Conservation (phyloP, 225 moss, liverwort and hornwort species). For the Physcomitrellopsis africana region DNA sequence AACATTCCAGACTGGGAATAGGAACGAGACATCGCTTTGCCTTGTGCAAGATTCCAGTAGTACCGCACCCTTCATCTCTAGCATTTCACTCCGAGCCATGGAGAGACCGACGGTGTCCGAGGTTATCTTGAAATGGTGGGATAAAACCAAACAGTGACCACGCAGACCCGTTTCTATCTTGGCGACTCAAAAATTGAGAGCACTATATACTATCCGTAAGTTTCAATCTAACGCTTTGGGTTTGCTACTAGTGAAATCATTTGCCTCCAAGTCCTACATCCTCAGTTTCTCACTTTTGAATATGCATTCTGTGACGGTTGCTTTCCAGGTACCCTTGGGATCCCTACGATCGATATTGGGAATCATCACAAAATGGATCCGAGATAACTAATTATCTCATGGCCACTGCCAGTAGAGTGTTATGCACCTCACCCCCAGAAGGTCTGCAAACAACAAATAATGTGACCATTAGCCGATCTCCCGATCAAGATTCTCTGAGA, state of each 20-base stretch:
- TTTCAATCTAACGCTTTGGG: background rate
- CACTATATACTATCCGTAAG: conserved; percentile 7
- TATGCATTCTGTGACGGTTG: too few species aligned
- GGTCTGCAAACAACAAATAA: background rate
- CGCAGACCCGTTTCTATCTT: conserved; percentile 9
- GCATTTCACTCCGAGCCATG: conserved; percentile 15
- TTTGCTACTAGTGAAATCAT: background rate
- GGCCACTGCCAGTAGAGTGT: background rate
- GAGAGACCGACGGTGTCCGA: background rate
- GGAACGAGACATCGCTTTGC: conserved; percentile 29
- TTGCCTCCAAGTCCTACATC: too few species aligned
- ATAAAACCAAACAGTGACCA: conserved; percentile 15
- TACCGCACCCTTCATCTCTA: conserved; percentile 30
- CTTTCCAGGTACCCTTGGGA: conserved; percentile 9
- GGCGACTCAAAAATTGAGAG: background rate
- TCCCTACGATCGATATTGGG: conserved; percentile 29
- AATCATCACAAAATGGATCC: background rate
- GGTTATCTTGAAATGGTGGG: background rate
- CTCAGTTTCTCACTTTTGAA: too few species aligned
- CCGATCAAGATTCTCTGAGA: fast-evolving
- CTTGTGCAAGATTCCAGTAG: conserved; percentile 18
- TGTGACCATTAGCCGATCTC: background rate
- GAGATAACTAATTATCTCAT: background rate
- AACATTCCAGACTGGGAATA: conserved; percentile 7
- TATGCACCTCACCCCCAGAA: background rate